phyloP scores from a whole-genome alignment of 2,329 filamentous ascomycete genomes.

The Zymoseptoria tritici region DNA sequence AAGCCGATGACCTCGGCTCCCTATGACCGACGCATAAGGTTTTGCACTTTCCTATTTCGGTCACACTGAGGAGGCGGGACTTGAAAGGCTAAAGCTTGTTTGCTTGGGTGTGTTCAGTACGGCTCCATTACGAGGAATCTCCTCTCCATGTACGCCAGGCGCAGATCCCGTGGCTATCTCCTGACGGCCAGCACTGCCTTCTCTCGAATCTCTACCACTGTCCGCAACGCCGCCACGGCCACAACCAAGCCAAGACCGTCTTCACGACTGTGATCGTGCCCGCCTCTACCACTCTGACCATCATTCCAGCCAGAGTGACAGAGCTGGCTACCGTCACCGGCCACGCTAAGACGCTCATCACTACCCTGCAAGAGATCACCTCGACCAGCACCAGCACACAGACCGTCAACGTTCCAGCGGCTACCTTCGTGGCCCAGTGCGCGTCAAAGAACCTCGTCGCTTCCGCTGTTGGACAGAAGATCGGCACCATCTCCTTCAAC shows the following conservation, averaged over 20 bases:
- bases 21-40: background rate
- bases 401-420: conserved; percentile 2
- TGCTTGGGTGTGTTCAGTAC: background rate
- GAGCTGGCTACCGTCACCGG: conserved; percentile 1
- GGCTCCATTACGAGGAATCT: background rate
- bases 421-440: conserved; percentile 5
- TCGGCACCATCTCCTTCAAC: conserved; percentile 6
- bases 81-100: background rate
- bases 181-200: conserved; percentile 6
- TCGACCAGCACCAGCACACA: conserved; percentile 2
- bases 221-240: background rate
- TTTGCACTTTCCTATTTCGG: background rate
- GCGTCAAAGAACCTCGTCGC: conserved; percentile 1
- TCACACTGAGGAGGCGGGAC: background rate
- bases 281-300: background rate
- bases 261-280: background rate
- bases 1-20: background rate
- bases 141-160: conserved; percentile 1
- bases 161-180: conserved; percentile 1
- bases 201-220: conserved; percentile 1
- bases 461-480: conserved; percentile 5
- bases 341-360: background rate
- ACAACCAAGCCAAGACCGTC: background rate
- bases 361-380: background rate
- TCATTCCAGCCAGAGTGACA: conserved; percentile 4